These are phyloP conservation scores for Dioszegia aurantiaca DNA, from an alignment of 768 basidiomycete genomes.

Conservation along the genomic window DNA sequence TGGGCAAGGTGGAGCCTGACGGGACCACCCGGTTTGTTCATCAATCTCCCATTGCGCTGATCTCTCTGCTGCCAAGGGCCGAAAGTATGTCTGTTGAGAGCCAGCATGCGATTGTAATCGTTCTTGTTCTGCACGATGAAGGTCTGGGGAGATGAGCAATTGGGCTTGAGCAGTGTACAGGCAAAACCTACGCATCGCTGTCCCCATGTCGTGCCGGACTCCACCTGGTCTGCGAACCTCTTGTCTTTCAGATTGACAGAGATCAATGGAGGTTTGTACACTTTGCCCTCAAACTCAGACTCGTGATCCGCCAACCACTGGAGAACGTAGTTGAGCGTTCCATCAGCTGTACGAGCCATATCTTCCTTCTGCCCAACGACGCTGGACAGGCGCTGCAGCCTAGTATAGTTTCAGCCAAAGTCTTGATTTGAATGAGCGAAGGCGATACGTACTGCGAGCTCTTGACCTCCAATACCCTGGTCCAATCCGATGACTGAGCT, in stretches of 20 bases:
- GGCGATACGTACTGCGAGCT: constrained; percentile 6
- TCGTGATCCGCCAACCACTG: constrained; percentile 55
- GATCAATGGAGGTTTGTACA: constrained; percentile 82
- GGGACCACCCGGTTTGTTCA: neutral
- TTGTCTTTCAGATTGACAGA: constrained; percentile 67
- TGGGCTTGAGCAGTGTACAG: neutral
- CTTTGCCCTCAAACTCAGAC: constrained; percentile 68
- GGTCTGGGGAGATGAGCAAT: constrained; percentile 54
- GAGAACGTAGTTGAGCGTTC: constrained; percentile 35
- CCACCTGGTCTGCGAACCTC: constrained; percentile 66
- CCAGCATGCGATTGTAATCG: constrained; percentile 59
- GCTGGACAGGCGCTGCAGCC: constrained; percentile 27
- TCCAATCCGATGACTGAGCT: neutral
- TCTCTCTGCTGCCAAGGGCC: neutral
- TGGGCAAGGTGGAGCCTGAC: constrained; percentile 24
- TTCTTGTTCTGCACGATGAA: constrained; percentile 80
- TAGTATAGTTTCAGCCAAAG: no score
- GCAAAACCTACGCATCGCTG: constrained; percentile 63
- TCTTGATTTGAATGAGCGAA: neutral
- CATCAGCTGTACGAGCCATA: constrained; percentile 59
- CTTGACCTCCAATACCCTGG: constrained; percentile 30
- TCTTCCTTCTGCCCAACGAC: constrained; percentile 53
- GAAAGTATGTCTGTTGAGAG: constrained; percentile 5
- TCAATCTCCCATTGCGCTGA: neutral
- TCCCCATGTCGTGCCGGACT: constrained; percentile 63